Evolutionary conservation across 257 asterid species (phyloP), one percentile per base, ranked within the genome.

Genomic region (Rhazya stricta): DNA sequence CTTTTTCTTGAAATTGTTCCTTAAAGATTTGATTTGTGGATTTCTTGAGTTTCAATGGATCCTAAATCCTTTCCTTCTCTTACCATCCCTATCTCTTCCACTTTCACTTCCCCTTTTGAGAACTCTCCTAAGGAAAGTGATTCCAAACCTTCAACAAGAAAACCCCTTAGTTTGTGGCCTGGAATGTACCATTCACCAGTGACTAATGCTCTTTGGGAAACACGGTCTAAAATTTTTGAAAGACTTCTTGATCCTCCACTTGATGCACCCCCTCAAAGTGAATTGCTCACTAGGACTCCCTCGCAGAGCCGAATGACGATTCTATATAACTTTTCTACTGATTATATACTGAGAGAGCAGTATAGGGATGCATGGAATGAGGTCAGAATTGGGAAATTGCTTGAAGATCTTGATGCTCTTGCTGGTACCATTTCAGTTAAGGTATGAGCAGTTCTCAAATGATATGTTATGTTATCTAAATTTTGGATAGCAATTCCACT

Each of bases 171-270:
- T 78, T 76, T 94, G 71, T 94, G 99, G 99, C 99, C 99, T 1
- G 99, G 97, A 25, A 92, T 92, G 97, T 94, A 94, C 83, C 97
- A 90, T 76, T 94, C 99, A 13, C 99, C 99, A 0, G 99, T 94
- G 23, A 94, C 99, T 3, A 79, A 77, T 74, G 97, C 97, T 36
- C 88, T 94, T n/a, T 94, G 97, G 99, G 99, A 90, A 72, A 89
- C 94, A 0, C 87, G 96, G 90, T 84, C 97, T 23, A 90, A 85
- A 60, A 87, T 86, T 41, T 94, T 94, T 72, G 97, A 94, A 75
- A 86, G 93, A 78, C 91, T 94, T 80, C 94, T 94, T 29, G 97
- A 94, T 74, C 99, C 99, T 19, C 97, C 97, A 23, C 86, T 94
- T 45, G 96, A 94, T 81, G 97, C 97, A 0, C 99, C 99, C 19